Percentiles rank a stretch among this genome's conserved stretches.
Evolutionary conservation across 768 basidiomycete species (phyloP).

Genomic region (Hypsizygus marmoreus): DNA sequence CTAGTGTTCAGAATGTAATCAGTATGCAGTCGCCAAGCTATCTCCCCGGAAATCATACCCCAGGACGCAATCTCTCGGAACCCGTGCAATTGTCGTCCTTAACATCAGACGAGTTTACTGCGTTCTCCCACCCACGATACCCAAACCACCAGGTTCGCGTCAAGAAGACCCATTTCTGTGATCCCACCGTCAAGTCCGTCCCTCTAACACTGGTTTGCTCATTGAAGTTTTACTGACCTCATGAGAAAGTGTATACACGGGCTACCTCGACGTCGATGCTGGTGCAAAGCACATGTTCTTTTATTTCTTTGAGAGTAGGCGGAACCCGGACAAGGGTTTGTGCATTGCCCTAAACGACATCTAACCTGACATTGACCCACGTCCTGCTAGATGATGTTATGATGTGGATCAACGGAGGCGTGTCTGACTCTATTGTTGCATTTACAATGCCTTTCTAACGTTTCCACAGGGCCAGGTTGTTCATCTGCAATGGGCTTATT

Average conservation of each 20-base stretch:
- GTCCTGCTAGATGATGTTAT: slow-evolving; percentile 53
- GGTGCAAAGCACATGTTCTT: slow-evolving; percentile 70
- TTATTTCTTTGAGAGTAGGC: slow-evolving; percentile 75
- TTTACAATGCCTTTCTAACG: not conserved
- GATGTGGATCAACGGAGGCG: slow-evolving; percentile 72
- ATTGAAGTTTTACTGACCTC: slow-evolving; percentile 1
- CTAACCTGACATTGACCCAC: not conserved
- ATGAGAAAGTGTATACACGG: slow-evolving; percentile 36
- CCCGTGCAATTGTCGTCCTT: slow-evolving; percentile 29
- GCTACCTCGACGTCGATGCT: slow-evolving; percentile 42
- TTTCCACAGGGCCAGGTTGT: slow-evolving; percentile 52
- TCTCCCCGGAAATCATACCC: not conserved
- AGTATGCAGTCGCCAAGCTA: not conserved
- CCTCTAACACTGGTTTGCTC: slow-evolving; percentile 1
- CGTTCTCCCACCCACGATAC: slow-evolving; percentile 49
- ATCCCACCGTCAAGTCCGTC: slow-evolving; percentile 61
- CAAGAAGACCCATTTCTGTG: slow-evolving; percentile 64
- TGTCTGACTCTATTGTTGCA: not conserved
- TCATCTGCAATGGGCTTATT: slow-evolving; percentile 61
- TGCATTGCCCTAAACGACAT: slow-evolving; percentile 28
- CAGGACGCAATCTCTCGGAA: slow-evolving; percentile 1
- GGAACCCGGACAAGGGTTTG: slow-evolving; percentile 52
- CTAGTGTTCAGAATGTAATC: slow-evolving; percentile 12
- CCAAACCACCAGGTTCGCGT: slow-evolving; percentile 57
- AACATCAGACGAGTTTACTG: slow-evolving; percentile 32